Percentiles rank a stretch among this genome's conserved stretches.
These are phyloP conservation scores for Metarhizium humberi DNA, from an alignment of 2,329 filamentous ascomycete genomes.

Conservation along the genomic window DNA sequence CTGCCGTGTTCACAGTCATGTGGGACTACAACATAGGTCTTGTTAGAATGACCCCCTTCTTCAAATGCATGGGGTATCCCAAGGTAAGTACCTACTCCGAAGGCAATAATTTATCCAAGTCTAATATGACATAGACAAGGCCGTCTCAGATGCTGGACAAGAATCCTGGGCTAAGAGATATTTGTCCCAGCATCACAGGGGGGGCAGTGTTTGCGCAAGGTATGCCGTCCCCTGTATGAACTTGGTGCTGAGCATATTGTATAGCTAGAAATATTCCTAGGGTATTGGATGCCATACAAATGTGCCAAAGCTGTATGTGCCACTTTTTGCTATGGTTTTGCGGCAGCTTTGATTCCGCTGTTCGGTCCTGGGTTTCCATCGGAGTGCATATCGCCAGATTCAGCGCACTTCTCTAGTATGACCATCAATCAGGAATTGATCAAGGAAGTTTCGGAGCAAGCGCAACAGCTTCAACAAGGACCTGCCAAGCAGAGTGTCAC, in stretches of 20 bases:
- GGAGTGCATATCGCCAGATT: conserved; percentile 56
- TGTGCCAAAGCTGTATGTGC: conserved; percentile 81
- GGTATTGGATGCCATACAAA: conserved; percentile 92
- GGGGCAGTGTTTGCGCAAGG: conserved; percentile 86
- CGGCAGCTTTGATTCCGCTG: conserved; percentile 77
- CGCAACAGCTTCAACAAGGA: conserved; percentile 11
- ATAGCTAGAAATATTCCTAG: conserved; percentile 32
- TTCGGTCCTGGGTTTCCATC: conserved; percentile 77
- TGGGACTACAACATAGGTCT: conserved; percentile 97
- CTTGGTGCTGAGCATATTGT: not conserved
- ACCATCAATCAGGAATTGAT: conserved; percentile 51
- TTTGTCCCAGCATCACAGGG: conserved; percentile 90
- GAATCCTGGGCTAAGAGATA: conserved; percentile 78
- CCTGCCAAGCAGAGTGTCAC: not conserved
- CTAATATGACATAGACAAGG: conserved; percentile 54
- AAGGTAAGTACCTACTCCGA: conserved; percentile 50
- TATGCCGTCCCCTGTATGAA: conserved; percentile 24
- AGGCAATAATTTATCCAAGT: not conserved
- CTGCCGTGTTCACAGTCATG: conserved; percentile 66
- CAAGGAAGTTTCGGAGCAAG: conserved; percentile 39
- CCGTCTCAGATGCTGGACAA: conserved; percentile 72
- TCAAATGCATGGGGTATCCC: conserved; percentile 78
- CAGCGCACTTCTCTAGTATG: conserved; percentile 58
- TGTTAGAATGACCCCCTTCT: conserved; percentile 88
- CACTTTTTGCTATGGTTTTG: conserved; percentile 81